Evolutionary conservation across 768 basidiomycete species (phyloP).

Genomic region (Suillus hirtellus): DNA sequence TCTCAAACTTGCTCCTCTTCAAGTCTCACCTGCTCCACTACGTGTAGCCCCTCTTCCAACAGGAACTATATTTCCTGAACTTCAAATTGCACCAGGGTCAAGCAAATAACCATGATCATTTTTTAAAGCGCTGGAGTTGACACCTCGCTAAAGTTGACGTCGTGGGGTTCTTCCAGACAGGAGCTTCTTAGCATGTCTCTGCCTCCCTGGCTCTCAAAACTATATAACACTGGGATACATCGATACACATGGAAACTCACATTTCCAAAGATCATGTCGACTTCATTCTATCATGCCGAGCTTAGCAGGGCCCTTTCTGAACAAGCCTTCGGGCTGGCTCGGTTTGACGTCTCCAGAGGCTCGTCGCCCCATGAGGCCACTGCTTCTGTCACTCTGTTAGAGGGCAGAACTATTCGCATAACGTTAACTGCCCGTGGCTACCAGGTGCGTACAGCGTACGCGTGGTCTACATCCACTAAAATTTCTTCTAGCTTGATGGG

Average conservation of each 20-base stretch:
- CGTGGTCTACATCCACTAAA: slow-evolving; percentile 12
- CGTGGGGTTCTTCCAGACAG: slow-evolving; percentile 18
- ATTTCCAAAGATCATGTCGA: slow-evolving; percentile 20
- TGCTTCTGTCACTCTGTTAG: slow-evolving; percentile 56
- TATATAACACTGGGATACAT: slow-evolving; percentile 27
- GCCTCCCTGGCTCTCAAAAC: slow-evolving; percentile 27
- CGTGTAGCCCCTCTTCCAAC: slow-evolving; percentile 4
- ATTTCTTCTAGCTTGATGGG: slow-evolving; percentile 24
- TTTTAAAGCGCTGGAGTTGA: slow-evolving; percentile 20
- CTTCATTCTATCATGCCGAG: slow-evolving; percentile 44
- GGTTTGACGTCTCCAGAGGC: slow-evolving; percentile 41
- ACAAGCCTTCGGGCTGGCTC: slow-evolving; percentile 55
- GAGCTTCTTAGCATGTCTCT: slow-evolving; percentile 20
- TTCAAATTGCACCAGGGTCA: slow-evolving; percentile 32
- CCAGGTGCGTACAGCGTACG: slow-evolving; percentile 38
- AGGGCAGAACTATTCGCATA: slow-evolving; percentile 50
- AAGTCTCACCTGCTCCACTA: slow-evolving; percentile 1
- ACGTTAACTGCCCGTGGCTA: slow-evolving; percentile 57
- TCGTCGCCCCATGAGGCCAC: slow-evolving; percentile 47
- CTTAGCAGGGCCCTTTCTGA: slow-evolving; percentile 56
- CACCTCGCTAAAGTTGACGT: slow-evolving; percentile 18
- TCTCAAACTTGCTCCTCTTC: slow-evolving; percentile 3
- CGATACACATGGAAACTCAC: slow-evolving; percentile 22
- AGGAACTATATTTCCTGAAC: slow-evolving; percentile 7
- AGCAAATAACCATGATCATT: slow-evolving; percentile 24